Conservation (phyloP, 257 asterid genomes). For the Linaria vulgaris region DNA sequence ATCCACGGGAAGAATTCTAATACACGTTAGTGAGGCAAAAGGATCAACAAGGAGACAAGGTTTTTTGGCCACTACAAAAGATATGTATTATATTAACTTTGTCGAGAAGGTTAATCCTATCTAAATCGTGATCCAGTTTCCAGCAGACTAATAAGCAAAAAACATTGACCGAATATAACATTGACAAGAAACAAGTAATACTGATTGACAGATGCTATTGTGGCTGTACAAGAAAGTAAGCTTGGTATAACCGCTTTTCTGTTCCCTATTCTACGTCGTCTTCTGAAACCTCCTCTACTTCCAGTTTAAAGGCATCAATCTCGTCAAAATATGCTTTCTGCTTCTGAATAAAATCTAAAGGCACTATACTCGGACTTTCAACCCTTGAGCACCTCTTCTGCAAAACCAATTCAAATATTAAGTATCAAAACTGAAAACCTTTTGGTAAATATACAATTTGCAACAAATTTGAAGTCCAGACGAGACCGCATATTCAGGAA, state of each 20-base stretch:
- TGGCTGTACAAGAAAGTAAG: constrained; percentile 36
- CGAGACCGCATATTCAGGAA: background rate
- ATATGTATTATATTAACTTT: no score
- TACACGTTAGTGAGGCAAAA: no score
- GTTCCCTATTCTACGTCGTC: constrained; percentile 45
- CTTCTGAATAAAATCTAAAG: constrained; percentile 54
- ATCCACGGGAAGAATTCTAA: no score
- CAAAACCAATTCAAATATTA: constrained; percentile 28
- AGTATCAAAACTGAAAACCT: background rate
- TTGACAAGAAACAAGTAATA: background rate
- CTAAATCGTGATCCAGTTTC: no score
- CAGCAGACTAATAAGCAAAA: no score
- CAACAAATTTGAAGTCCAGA: constrained; percentile 6
- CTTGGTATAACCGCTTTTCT: constrained; percentile 16
- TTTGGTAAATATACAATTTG: background rate
- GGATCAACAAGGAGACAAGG: no score
- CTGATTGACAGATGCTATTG: constrained; percentile 15
- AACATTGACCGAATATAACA: no score
- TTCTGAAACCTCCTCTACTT: constrained; percentile 60
- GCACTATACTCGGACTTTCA: constrained; percentile 31
- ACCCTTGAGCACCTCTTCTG: constrained; percentile 44
- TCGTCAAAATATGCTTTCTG: constrained; percentile 68
- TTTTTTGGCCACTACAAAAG: no score
- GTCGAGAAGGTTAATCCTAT: no score
- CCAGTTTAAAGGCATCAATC: constrained; percentile 70